phyloP scores from a whole-genome alignment of 2,329 filamentous ascomycete species.

The Annulohypoxylon truncatum region DNA sequence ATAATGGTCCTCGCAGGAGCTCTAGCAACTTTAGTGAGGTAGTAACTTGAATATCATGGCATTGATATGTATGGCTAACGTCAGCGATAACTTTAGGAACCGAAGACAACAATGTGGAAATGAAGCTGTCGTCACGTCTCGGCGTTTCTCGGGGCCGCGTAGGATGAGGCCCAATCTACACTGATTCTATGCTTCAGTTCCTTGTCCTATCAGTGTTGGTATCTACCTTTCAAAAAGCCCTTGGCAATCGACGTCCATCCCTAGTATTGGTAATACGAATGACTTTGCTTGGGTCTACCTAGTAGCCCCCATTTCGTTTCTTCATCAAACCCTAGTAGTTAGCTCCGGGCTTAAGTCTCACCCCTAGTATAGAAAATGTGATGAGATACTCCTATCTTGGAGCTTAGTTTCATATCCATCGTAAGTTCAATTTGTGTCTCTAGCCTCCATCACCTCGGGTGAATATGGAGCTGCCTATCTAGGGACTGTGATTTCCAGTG shows the following conservation, averaged over 20 bases:
- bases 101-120: background rate
- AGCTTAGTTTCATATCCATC: background rate
- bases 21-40: background rate
- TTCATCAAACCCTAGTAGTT: slow-evolving; percentile 4
- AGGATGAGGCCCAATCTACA: slow-evolving; percentile 3
- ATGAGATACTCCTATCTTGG: background rate
- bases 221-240: background rate
- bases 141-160: slow-evolving; percentile 6
- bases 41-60: background rate
- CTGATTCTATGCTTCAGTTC: background rate
- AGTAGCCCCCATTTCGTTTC: background rate
- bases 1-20: slow-evolving; percentile 9
- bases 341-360: background rate
- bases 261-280: slow-evolving; percentile 4
- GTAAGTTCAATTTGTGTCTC: background rate
- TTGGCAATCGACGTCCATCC: slow-evolving; percentile 12
- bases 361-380: slow-evolving; percentile 1
- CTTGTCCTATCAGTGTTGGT: slow-evolving; percentile 14
- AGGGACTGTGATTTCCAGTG: background rate
- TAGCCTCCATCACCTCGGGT: background rate
- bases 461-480: background rate
- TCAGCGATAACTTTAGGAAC: background rate
- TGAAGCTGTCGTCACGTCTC: slow-evolving; percentile 12
- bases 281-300: background rate
- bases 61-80: background rate